Percentiles rank a stretch among this genome's conserved stretches.
Evolutionary conservation across 352 stramenopile species (phyloP).

Genomic region (Phytopythium vexans): DNA sequence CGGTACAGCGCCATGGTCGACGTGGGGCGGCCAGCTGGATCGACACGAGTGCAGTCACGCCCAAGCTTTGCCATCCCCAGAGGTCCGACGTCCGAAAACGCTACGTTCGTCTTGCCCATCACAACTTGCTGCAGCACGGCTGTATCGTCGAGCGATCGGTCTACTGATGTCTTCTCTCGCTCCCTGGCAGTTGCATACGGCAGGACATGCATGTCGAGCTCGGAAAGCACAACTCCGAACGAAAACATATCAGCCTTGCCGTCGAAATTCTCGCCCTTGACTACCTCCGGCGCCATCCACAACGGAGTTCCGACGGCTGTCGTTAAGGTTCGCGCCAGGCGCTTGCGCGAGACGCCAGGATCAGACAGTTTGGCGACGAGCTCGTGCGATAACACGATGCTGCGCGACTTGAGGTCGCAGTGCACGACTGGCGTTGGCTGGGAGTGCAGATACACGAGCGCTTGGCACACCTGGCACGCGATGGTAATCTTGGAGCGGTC

Average conservation of each 20-base stretch:
- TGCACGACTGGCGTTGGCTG: constrained; percentile 24
- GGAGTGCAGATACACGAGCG: constrained; percentile 18
- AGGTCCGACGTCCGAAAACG: constrained; percentile 14
- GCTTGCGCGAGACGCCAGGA: constrained; percentile 26
- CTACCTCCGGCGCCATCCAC: constrained; percentile 23
- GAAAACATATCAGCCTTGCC: constrained; percentile 36
- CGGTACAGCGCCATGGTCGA: constrained; percentile 24
- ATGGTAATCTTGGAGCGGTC: constrained; percentile 14
- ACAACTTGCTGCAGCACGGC: constrained; percentile 28
- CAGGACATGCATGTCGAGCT: constrained; percentile 16
- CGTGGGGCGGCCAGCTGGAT: constrained; percentile 23
- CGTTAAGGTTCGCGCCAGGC: constrained; percentile 25
- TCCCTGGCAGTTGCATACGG: constrained; percentile 16
- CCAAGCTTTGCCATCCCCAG: constrained; percentile 15
- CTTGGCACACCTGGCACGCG: constrained; percentile 30
- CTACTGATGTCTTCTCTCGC: constrained; percentile 7
- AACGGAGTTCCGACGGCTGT: constrained; percentile 23
- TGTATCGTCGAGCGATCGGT: constrained; percentile 11
- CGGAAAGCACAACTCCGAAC: constrained; percentile 31
- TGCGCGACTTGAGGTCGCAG: constrained; percentile 56
- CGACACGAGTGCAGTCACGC: constrained; percentile 18
- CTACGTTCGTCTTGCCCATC: constrained; percentile 17
- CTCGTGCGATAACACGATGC: constrained; percentile 32
- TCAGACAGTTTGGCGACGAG: constrained; percentile 25
- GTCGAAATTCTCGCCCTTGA: constrained; percentile 24